A percentile compares a stretch with the other conserved stretches of the same genome.
Evolutionary conservation across 371 early-diverging fungal species (phyloP).

Genomic region (Mortierella sp.): DNA sequence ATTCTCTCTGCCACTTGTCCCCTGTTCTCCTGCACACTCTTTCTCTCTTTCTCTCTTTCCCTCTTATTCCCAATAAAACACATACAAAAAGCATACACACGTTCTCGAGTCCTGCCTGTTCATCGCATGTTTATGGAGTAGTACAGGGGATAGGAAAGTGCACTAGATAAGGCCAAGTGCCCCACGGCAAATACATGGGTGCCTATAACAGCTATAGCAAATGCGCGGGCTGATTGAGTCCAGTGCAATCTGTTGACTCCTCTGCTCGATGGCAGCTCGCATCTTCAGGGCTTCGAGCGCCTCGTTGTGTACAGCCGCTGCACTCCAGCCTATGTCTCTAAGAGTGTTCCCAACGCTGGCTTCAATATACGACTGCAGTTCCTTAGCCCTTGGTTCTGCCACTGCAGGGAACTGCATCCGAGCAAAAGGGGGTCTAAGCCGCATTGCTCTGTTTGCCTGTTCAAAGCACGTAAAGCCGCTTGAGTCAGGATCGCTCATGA

Average conservation of each 20-base stretch:
- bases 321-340: conserved; percentile 26
- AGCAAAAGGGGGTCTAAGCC: conserved; percentile 21
- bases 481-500: conserved; percentile 31
- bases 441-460: conserved; percentile 17
- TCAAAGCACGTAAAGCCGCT: conserved; percentile 19
- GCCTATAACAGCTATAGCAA: conserved; percentile 29
- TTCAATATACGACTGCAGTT: conserved; percentile 17
- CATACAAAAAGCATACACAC: no score
- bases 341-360: conserved; percentile 7
- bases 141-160: background rate
- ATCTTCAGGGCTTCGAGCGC: conserved; percentile 19
- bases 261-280: conserved; percentile 13
- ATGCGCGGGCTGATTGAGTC: conserved; percentile 23
- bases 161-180: conserved; percentile 16
- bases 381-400: conserved; percentile 24
- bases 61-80: no score
- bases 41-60: no score
- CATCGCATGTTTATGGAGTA: background rate
- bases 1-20: no score
- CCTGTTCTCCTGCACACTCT: no score
- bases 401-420: conserved; percentile 30
- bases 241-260: conserved; percentile 27
- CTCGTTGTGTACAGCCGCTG: background rate
- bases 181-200: conserved; percentile 24
- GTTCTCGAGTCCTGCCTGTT: no score